Evolutionary conservation across 371 early-diverging fungal genomes (phyloP).

Genomic region (Mortierella sp.): DNA sequence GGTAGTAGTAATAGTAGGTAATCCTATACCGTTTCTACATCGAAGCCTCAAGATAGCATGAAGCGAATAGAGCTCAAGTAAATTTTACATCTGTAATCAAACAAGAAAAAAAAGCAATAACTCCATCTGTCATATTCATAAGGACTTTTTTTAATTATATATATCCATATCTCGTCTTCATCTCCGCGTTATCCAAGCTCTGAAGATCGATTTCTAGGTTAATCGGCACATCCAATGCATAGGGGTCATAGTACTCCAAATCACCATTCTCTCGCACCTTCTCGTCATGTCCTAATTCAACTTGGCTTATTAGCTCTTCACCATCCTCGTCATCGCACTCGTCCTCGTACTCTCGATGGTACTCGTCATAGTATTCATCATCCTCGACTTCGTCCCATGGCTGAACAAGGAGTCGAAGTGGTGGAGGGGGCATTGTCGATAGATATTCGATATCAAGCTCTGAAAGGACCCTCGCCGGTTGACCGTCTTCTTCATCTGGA

Average conservation of each 20-base stretch:
- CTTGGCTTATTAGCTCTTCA: too few relatives aligned
- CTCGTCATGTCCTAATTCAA: background rate
- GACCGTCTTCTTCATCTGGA: slow-evolving; percentile 48
- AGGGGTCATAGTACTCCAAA: slow-evolving; percentile 19
- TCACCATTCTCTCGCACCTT: background rate
- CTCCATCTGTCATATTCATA: too few relatives aligned
- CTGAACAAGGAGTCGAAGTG: slow-evolving; percentile 24
- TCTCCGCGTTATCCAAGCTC: slow-evolving; percentile 9
- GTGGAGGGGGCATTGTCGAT: slow-evolving; percentile 41
- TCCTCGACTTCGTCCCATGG: slow-evolving; percentile 15
- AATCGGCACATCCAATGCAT: slow-evolving; percentile 41
- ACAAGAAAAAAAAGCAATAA: too few relatives aligned
- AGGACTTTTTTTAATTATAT: background rate
- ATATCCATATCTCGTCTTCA: slow-evolving; percentile 15
- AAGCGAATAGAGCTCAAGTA: too few relatives aligned
- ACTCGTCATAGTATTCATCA: slow-evolving; percentile 10
- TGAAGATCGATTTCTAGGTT: slow-evolving; percentile 37
- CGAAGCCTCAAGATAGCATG: too few relatives aligned
- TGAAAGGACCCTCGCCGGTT: slow-evolving; percentile 32
- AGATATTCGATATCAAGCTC: slow-evolving; percentile 48
- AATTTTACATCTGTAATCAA: too few relatives aligned
- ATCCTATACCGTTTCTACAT: too few relatives aligned
- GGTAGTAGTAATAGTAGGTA: too few relatives aligned
- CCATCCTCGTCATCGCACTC: background rate
- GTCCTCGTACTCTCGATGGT: background rate